Evolutionary conservation across 192 early-diverging fungal species (phyloP).

Genomic region (Funneliformis mosseae): DNA sequence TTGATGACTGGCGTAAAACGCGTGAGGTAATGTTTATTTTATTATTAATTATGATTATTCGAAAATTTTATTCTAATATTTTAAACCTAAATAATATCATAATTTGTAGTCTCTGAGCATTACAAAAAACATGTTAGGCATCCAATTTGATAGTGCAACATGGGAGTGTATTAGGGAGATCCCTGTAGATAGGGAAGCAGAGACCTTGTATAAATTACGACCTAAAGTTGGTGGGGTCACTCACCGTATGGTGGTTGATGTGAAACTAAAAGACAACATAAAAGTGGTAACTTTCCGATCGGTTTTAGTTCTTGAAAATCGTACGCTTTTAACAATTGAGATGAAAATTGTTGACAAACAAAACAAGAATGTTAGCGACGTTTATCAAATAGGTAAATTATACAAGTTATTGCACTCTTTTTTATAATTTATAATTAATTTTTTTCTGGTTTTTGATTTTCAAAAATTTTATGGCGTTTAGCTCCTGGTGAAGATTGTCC

Average conservation of each 20-base stretch:
- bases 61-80: background rate
- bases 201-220: constrained; percentile 75
- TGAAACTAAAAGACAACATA: constrained; percentile 82
- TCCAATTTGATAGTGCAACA: constrained; percentile 80
- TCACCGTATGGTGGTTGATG: constrained; percentile 87
- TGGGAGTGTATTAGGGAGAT: constrained; percentile 94
- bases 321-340: constrained; percentile 76
- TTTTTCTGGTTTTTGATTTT: background rate
- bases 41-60: background rate
- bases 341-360: constrained; percentile 73
- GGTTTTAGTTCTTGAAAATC: constrained; percentile 79
- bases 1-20: constrained; percentile 93
- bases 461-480: background rate
- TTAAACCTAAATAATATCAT: background rate
- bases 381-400: constrained; percentile 56
- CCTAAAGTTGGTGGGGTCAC: constrained; percentile 78
- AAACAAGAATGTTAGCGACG: constrained; percentile 53
- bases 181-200: constrained; percentile 87
- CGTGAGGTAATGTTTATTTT: constrained; percentile 67
- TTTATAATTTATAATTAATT: constrained; percentile 16
- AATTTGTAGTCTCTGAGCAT: constrained; percentile 8
- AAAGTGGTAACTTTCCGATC: constrained; percentile 94
- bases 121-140: constrained; percentile 75
- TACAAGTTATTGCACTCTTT: constrained; percentile 31
- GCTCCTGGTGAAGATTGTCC: constrained; percentile 82